phyloP scores from a whole-genome alignment of 352 stramenopile genomes.

The Peronosclerospora sorghi region DNA sequence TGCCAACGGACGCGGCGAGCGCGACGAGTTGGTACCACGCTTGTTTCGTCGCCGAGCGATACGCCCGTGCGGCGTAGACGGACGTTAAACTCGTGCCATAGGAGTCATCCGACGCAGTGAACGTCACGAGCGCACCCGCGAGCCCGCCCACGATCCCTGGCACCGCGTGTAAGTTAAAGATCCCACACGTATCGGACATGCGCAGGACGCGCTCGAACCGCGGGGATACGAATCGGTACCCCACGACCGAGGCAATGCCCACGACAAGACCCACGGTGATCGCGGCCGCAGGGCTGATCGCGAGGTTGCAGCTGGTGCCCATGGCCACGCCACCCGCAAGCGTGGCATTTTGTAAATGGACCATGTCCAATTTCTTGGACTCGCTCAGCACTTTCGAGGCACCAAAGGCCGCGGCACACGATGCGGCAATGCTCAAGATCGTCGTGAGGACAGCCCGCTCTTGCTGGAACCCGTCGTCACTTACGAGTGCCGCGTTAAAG shows the following conservation, averaged over 20 bases:
- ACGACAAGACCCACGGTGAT: conserved; percentile 45
- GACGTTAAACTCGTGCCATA: conserved; percentile 35
- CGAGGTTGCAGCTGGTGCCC: conserved; percentile 58
- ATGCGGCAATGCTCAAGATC: conserved; percentile 54
- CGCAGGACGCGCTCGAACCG: conserved; percentile 26
- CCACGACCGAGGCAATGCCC: conserved; percentile 31
- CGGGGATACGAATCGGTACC: conserved; percentile 36
- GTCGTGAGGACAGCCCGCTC: conserved; percentile 69
- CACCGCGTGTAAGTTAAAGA: conserved; percentile 77
- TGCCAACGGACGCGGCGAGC: conserved; percentile 33
- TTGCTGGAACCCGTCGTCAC: conserved; percentile 43
- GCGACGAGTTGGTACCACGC: conserved; percentile 53
- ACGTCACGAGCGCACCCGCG: conserved; percentile 40
- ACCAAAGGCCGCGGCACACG: conserved; percentile 46
- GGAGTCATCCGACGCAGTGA: conserved; percentile 32
- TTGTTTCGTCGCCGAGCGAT: conserved; percentile 33
- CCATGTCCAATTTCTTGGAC: conserved; percentile 71
- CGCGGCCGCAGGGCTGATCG: conserved; percentile 45
- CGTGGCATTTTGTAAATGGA: conserved; percentile 79
- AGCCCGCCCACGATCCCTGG: conserved; percentile 52
- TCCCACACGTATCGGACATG: conserved; percentile 45
- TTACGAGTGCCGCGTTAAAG: conserved; percentile 71
- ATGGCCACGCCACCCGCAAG: conserved; percentile 77
- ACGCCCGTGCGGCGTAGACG: conserved; percentile 36
- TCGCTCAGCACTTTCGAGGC: conserved; percentile 28